phyloP scores from a whole-genome alignment of 163 green algal genomes.

The Chlorella variabilis region DNA sequence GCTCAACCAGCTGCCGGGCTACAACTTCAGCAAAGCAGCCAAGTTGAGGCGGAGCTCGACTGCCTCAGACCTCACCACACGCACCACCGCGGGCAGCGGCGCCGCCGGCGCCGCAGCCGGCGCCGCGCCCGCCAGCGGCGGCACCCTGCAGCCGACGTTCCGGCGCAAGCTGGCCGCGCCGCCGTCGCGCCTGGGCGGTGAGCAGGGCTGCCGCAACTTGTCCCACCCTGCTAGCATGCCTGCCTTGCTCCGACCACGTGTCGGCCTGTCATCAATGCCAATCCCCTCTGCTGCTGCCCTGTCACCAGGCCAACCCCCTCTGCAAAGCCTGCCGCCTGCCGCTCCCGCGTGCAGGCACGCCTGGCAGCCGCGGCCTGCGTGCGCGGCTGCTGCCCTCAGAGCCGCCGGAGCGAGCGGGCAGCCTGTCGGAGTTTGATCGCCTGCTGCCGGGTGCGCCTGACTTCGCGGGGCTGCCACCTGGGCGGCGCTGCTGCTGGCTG shows the following conservation, averaged over 20 bases:
- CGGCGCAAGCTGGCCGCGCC: conserved; percentile 19
- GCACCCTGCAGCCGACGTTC: conserved; percentile 1
- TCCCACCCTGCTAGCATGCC: too few relatives aligned
- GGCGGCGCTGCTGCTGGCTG: too few relatives aligned
- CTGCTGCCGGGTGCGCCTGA: conserved; percentile 7
- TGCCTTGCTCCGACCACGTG: too few relatives aligned
- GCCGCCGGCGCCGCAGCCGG: neutral
- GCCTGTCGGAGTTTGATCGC: conserved; percentile 34
- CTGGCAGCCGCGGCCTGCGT: conserved; percentile 24
- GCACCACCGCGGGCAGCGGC: neutral
- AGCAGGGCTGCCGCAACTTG: too few relatives aligned
- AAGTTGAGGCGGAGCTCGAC: conserved; percentile 5
- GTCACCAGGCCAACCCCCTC: too few relatives aligned
- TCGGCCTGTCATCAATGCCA: too few relatives aligned
- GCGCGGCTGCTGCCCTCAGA: conserved; percentile 21
- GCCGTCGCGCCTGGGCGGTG: conserved; percentile 22
- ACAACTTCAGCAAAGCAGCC: conserved; percentile 9
- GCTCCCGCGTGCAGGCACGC: conserved; percentile 16
- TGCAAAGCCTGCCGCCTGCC: too few relatives aligned
- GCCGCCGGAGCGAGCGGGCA: neutral
- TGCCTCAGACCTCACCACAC: conserved; percentile 2
- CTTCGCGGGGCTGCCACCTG: too few relatives aligned
- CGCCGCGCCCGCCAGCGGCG: neutral
- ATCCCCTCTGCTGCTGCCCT: too few relatives aligned
- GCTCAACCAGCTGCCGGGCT: conserved; percentile 21